Percentiles rank a stretch among this genome's conserved stretches.
These are phyloP conservation scores for Ilex asprella DNA, from an alignment of 257 asterid species.

Conservation along the genomic window DNA sequence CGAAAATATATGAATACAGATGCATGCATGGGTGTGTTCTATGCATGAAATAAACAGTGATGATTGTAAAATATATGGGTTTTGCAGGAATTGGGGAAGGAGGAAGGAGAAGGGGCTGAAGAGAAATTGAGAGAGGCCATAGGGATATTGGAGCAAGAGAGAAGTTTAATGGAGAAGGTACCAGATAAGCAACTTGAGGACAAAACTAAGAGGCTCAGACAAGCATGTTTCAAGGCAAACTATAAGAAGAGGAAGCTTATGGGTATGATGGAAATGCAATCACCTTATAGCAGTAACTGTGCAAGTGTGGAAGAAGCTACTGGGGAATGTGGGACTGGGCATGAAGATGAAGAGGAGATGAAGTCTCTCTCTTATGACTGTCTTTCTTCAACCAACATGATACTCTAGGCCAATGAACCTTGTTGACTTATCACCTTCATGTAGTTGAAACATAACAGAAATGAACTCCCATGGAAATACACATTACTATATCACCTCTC, in stretches of 20 bases:
- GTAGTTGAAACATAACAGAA: no score
- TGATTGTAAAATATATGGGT: not conserved
- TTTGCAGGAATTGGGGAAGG: constrained; percentile 47
- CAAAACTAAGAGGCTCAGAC: constrained; percentile 60
- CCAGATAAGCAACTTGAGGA: constrained; percentile 55
- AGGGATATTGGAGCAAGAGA: constrained; percentile 40
- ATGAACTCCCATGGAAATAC: no score
- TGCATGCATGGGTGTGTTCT: no score
- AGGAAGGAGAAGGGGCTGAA: constrained; percentile 23
- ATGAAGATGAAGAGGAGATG: not conserved
- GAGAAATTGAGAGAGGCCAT: constrained; percentile 37
- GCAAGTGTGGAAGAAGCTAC: not conserved
- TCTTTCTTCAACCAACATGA: constrained; percentile 18
- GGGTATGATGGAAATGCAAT: constrained; percentile 18
- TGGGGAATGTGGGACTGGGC: constrained; percentile 1
- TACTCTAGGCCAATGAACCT: no score
- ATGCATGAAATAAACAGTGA: no score
- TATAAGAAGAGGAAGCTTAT: constrained; percentile 59
- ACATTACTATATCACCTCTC: no score
- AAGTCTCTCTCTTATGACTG: constrained; percentile 32
- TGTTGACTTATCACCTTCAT: no score
- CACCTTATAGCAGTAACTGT: constrained; percentile 1
- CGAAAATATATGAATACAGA: no score
- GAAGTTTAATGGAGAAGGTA: constrained; percentile 45
- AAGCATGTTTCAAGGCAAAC: constrained; percentile 65